Evolutionary conservation across 2,329 filamentous ascomycete genomes (phyloP), one percentile per base, ranked within the genome.

Genomic region (Proliferodiscus dingleyae): DNA sequence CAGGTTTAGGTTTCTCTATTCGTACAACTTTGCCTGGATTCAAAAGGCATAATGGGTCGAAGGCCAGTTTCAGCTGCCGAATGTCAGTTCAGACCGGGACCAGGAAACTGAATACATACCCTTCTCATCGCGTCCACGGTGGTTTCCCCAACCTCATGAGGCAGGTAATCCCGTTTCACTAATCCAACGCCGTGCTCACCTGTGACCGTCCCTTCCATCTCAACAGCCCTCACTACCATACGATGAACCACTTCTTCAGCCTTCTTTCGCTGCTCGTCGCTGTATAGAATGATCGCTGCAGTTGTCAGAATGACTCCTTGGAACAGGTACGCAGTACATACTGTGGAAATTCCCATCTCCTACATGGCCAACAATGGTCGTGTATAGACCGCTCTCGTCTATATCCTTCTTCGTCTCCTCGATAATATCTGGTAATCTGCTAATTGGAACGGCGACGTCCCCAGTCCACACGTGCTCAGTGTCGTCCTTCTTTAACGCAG

Each of bases 221-320:
- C 85, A 39, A 94, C 81, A 0, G 88, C 88, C 50, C 85, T 75
- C 74, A 90, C 89, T 45, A 91, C 86, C 88, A 93, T 93, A 47
- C 81, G 75, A 62, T 90, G 85, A 21, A 93, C 85, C 21, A 91
- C 70, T 32, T 75, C 74, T 60, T 89, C 84, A 2, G 85, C 84
- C 44, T 77, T 74, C 47, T 72, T 67, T 54, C 82, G 76, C 64
- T 91, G 81, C 18, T 73, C 68, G n/a, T 86, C 78, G 46, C 80
- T 84, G 61, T 80, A 81, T n/a, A 81, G 63, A 29, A 81, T 62
- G 48, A 81, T 79, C n/a, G 60, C 61, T 64, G 22, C n/a, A 3
- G 6, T 13, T 26, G 29, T 60, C 11, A 37, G 34, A n/a, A 37
- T 36, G 59, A 44, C 19, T 19, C 3, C 19, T 21, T 2, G 18